phyloP scores from a whole-genome alignment of 2,329 filamentous ascomycete species.

The Colletotrichum limetticola region DNA sequence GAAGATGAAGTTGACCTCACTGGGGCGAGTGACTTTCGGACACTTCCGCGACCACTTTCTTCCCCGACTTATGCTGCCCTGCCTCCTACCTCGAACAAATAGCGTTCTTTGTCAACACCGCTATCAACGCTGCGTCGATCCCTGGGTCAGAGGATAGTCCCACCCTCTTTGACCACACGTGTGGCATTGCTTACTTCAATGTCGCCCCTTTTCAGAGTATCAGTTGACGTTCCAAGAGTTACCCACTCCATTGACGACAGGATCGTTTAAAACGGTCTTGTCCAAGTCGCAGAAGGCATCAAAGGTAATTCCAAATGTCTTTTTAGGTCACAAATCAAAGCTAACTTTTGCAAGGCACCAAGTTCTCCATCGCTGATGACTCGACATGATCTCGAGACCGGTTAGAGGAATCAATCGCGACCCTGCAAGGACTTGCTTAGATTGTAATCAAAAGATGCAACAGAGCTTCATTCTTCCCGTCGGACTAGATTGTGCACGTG shows the following conservation, averaged over 20 bases:
- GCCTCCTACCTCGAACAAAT: conserved; percentile 46
- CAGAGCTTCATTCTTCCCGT: background rate
- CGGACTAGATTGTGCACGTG: background rate
- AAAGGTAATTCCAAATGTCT: background rate
- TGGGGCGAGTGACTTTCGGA: conserved; percentile 52
- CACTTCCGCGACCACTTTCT: conserved; percentile 51
- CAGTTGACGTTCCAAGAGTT: conserved; percentile 52
- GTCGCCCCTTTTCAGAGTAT: conserved; percentile 50
- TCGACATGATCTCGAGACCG: background rate
- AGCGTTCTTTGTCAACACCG: conserved; percentile 55
- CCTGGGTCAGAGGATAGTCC: conserved; percentile 57
- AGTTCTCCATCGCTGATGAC: background rate
- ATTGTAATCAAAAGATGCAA: conserved; percentile 37
- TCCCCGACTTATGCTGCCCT: too few relatives aligned
- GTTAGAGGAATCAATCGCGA: background rate
- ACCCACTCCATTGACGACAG: conserved; percentile 50
- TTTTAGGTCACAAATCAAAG: too few relatives aligned
- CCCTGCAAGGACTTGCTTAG: conserved; percentile 27
- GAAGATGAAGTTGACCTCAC: conserved; percentile 42
- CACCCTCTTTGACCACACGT: conserved; percentile 59
- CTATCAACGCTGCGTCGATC: conserved; percentile 56
- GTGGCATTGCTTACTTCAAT: conserved; percentile 59
- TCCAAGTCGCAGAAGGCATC: conserved; percentile 43
- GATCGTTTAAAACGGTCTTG: conserved; percentile 54
- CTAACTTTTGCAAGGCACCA: background rate